phyloP scores from a whole-genome alignment of 83 land plant species.

The Larix sibirica region DNA sequence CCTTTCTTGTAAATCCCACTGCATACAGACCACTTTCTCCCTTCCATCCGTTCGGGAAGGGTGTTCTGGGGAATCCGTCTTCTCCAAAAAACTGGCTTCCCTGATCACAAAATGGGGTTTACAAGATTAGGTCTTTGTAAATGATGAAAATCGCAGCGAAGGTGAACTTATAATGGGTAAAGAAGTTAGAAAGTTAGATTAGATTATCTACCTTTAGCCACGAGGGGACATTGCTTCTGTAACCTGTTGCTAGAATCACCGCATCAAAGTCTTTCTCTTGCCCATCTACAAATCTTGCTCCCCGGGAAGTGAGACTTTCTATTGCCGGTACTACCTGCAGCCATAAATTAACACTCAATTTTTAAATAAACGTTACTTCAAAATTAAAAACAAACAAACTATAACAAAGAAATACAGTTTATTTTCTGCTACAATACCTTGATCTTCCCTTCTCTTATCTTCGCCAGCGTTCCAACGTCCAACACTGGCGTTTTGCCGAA shows the following conservation, averaged over 20 bases:
- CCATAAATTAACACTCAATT: too few species aligned
- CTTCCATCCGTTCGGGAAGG: slow-evolving; percentile 70
- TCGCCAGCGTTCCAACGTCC: slow-evolving; percentile 64
- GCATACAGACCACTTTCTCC: slow-evolving; percentile 67
- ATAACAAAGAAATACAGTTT: too few species aligned
- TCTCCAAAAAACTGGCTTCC: slow-evolving; percentile 48
- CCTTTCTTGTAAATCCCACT: slow-evolving; percentile 70
- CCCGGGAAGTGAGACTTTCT: slow-evolving; percentile 32
- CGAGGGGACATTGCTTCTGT: slow-evolving; percentile 71
- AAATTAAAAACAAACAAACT: too few species aligned
- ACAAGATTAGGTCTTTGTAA: too few species aligned
- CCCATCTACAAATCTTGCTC: slow-evolving; percentile 69
- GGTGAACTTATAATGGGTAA: too few species aligned
- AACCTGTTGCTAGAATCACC: slow-evolving; percentile 84
- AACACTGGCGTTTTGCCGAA: slow-evolving; percentile 73
- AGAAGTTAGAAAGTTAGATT: too few species aligned
- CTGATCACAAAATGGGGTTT: slow-evolving; percentile 14
- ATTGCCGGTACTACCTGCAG: slow-evolving; percentile 62
- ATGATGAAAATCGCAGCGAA: too few species aligned
- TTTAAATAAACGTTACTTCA: too few species aligned
- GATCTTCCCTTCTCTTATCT: slow-evolving; percentile 54
- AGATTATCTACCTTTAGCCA: slow-evolving; percentile 68
- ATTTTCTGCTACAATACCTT: slow-evolving; percentile 36
- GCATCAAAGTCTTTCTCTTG: slow-evolving; percentile 52
- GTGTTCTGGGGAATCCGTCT: slow-evolving; percentile 53